A percentile compares a stretch with the other conserved stretches of the same genome.
These are phyloP conservation scores for Silene uniflora DNA, from an alignment of 148 eudicot genomes.

Conservation along the genomic window DNA sequence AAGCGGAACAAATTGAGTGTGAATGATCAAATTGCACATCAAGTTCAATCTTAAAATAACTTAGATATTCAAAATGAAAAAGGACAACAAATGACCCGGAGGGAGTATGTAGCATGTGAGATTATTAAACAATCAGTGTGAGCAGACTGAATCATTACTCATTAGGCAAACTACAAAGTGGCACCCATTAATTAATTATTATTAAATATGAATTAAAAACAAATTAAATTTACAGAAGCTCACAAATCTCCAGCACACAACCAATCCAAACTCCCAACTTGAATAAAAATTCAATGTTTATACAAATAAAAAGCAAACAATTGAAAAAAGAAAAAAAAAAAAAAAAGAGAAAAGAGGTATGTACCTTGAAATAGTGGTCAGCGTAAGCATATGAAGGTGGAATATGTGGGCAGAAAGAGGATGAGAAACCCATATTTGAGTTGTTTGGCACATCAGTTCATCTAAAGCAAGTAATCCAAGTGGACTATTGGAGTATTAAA, in stretches of 20 bases:
- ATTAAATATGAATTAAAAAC: not conserved
- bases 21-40: no score
- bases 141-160: conserved; percentile 7
- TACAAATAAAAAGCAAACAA: no score
- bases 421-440: conserved; percentile 33
- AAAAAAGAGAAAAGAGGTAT: not conserved
- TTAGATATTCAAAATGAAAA: no score
- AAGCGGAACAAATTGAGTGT: no score
- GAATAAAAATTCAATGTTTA: not conserved
- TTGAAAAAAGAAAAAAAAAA: not conserved
- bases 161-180: not conserved
- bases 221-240: conserved; percentile 4
- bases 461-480: not conserved
- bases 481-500: no score
- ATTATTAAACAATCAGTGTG: no score
- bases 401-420: conserved; percentile 28
- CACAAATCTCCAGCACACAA: not conserved
- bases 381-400: conserved; percentile 18
- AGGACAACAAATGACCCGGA: no score
- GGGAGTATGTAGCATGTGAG: no score
- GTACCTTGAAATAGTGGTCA: conserved; percentile 32
- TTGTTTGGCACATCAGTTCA: conserved; percentile 25
- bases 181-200: not conserved
- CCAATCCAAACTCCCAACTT: not conserved
- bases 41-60: no score